Conservation (phyloP, 305 asterid species). For the Ajuga reptans region DNA sequence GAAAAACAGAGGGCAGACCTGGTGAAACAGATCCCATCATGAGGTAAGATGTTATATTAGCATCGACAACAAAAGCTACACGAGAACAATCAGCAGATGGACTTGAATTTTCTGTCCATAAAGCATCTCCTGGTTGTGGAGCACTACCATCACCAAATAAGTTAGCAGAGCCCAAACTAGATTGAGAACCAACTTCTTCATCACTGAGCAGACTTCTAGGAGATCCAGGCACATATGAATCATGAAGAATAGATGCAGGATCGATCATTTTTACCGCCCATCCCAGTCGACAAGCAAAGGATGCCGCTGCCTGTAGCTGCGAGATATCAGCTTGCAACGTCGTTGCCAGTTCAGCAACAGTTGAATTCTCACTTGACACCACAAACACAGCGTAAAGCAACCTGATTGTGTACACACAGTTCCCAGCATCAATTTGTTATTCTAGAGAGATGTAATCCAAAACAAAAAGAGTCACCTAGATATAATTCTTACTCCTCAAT, state of each 20-base stretch:
- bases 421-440: constrained; percentile 24
- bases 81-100: constrained; percentile 70
- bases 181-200: constrained; percentile 64
- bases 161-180: constrained; percentile 41
- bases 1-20: constrained; percentile 43
- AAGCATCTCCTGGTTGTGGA: constrained; percentile 59
- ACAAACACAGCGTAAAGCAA: constrained; percentile 98
- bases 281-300: constrained; percentile 97
- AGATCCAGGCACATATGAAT: constrained; percentile 53
- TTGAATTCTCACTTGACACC: constrained; percentile 95
- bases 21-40: constrained; percentile 99
- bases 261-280: constrained; percentile 95
- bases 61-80: constrained; percentile 97
- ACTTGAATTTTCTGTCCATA: constrained; percentile 58
- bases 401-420: constrained; percentile 41
- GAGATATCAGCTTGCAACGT: constrained; percentile 93
- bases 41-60: constrained; percentile 95
- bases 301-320: constrained; percentile 98
- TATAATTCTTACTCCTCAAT: constrained; percentile 81
- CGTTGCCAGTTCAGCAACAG: constrained; percentile 86
- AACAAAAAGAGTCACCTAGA: constrained; percentile 13
- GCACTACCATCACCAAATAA: constrained; percentile 50
- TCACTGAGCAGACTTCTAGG: constrained; percentile 66
- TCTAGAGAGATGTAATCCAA: constrained; percentile 23
- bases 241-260: constrained; percentile 91